Percentiles rank a stretch among this genome's conserved stretches.
Evolutionary conservation across 2,329 filamentous ascomycete genomes (phyloP).

Genomic region (Diaporthe capsici): DNA sequence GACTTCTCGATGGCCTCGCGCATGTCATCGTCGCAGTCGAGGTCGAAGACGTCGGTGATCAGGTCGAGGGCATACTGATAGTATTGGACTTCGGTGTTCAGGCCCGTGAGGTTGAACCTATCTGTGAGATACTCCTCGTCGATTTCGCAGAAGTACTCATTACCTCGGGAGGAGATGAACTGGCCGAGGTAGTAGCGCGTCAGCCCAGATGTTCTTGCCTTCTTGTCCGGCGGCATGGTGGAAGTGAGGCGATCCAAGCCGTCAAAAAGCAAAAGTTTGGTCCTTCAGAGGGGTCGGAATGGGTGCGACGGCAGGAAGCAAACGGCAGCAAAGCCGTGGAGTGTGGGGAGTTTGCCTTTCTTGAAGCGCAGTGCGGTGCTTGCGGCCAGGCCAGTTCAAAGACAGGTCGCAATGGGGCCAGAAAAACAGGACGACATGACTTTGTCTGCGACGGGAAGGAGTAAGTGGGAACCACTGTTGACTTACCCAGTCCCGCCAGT

Average conservation of each 20-base stretch:
- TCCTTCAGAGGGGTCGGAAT: background rate
- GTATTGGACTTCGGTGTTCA: constrained; percentile 98
- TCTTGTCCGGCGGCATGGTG: constrained; percentile 27
- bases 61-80: constrained; percentile 99
- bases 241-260: background rate
- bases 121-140: constrained; percentile 99
- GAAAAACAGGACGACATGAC: constrained; percentile 20
- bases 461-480: background rate
- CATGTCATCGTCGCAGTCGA: constrained; percentile 99
- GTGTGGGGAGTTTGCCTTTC: constrained; percentile 21
- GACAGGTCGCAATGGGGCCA: constrained; percentile 17
- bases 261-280: background rate
- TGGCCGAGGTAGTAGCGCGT: constrained; percentile 55
- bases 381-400: background rate
- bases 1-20: constrained; percentile 98
- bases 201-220: constrained; percentile 24
- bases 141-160: constrained; percentile 99
- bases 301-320: background rate
- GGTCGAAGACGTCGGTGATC: constrained; percentile 97
- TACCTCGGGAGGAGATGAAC: constrained; percentile 98
- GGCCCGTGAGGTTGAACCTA: constrained; percentile 95
- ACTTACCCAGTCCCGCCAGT: constrained; percentile 99
- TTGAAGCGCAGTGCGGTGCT: constrained; percentile 21
- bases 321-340: background rate
- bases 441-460: background rate